Conservation (phyloP, 495 filamentous ascomycete genomes). For the Massariosphaeria phaeospora region DNA sequence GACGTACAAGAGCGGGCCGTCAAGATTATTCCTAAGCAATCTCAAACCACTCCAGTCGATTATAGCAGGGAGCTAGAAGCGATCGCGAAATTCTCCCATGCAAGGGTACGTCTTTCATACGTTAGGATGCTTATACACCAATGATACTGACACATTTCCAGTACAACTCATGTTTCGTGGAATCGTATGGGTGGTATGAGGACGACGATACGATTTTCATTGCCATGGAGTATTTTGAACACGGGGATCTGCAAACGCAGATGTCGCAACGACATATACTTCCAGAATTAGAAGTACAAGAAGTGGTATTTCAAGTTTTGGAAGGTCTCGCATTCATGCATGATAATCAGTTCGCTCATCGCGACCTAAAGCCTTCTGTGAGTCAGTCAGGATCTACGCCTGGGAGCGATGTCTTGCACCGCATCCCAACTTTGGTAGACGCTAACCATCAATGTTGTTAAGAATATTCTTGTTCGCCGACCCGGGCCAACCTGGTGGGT, state of each 20-base stretch:
- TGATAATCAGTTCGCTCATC: slow-evolving; percentile 34
- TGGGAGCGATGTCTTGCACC: not conserved
- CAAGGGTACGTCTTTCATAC: slow-evolving; percentile 4
- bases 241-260: slow-evolving; percentile 28
- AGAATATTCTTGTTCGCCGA: slow-evolving; percentile 30
- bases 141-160: slow-evolving; percentile 3
- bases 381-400: too few species aligned
- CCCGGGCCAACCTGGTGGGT: slow-evolving; percentile 29
- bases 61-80: slow-evolving; percentile 30
- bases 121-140: not conserved
- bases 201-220: slow-evolving; percentile 10
- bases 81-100: slow-evolving; percentile 34
- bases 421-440: not conserved
- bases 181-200: slow-evolving; percentile 30
- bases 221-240: slow-evolving; percentile 38
- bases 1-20: slow-evolving; percentile 17
- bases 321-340: slow-evolving; percentile 32
- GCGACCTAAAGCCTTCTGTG: slow-evolving; percentile 32
- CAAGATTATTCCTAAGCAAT: slow-evolving; percentile 20
- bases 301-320: slow-evolving; percentile 24
- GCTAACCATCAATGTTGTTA: not conserved
- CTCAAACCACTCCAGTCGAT: slow-evolving; percentile 7
- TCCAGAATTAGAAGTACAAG: slow-evolving; percentile 12
- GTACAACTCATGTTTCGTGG: slow-evolving; percentile 26
- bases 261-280: slow-evolving; percentile 3